A percentile compares a stretch with the other conserved stretches of the same genome.
These are phyloP conservation scores for Sugiyamaella qingdaonensis DNA, from an alignment of 805 yeast species.

Conservation along the genomic window DNA sequence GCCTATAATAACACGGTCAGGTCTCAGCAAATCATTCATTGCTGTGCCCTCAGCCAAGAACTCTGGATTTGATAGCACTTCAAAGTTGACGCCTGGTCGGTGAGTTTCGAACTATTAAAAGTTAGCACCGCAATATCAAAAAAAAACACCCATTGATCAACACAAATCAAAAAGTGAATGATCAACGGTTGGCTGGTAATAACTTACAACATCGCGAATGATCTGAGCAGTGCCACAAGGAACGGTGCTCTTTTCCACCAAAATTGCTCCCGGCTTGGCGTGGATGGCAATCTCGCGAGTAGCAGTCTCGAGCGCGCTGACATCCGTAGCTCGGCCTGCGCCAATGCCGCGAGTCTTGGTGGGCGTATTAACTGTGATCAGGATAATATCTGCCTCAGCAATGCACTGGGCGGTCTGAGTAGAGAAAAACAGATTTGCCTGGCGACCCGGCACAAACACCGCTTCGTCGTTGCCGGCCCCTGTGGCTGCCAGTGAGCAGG, in stretches of 20 bases:
- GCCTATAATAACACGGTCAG: conserved; percentile 31
- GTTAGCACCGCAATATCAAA: not conserved
- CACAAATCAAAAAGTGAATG: too few species aligned
- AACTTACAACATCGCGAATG: conserved; percentile 28
- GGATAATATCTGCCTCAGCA: conserved; percentile 29
- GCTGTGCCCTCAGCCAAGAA: conserved; percentile 32
- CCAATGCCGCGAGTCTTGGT: conserved; percentile 31
- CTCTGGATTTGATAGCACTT: conserved; percentile 31
- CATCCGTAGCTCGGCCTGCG: conserved; percentile 29
- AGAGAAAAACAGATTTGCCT: conserved; percentile 27
- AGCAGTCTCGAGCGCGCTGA: conserved; percentile 29
- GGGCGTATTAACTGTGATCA: conserved; percentile 32
- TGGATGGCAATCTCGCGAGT: conserved; percentile 30
- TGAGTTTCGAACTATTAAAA: not conserved
- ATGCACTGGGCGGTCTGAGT: conserved; percentile 29
- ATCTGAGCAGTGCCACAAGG: conserved; percentile 31
- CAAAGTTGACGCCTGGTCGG: conserved; percentile 28
- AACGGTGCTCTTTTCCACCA: conserved; percentile 31
- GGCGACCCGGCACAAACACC: not conserved
- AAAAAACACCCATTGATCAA: too few species aligned
- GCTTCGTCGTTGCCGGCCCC: not conserved
- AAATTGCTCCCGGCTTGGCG: conserved; percentile 28
- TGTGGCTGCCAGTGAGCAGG: not conserved
- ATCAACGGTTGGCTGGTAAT: not conserved
- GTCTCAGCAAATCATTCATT: conserved; percentile 25